Percentiles rank a stretch among this genome's conserved stretches.
Conservation (phyloP, 2,329 filamentous ascomycete genomes). For the Tetracladium maxilliforme region DNA sequence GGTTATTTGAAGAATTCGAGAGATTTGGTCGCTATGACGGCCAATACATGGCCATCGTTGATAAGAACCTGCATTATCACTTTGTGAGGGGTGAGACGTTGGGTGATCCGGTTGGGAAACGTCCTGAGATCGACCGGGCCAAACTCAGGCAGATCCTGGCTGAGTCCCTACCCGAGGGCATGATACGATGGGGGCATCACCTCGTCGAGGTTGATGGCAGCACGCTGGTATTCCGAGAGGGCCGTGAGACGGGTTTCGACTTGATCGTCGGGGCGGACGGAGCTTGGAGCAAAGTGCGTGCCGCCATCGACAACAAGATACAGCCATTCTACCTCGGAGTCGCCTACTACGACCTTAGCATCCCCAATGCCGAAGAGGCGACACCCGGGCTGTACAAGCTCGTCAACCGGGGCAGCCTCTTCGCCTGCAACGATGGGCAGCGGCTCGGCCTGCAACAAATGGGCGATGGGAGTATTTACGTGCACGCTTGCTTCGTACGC, state of each 20-base stretch:
- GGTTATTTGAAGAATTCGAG: conserved; percentile 26
- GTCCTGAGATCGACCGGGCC: conserved; percentile 21
- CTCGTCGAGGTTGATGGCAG: conserved; percentile 11
- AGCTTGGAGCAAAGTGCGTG: conserved; percentile 22
- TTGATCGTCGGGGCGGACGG: conserved; percentile 24
- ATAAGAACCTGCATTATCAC: conserved; percentile 7
- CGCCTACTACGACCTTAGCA: too few species aligned
- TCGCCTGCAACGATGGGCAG: conserved; percentile 25
- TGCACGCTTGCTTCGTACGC: conserved; percentile 13
- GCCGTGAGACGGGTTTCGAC: conserved; percentile 13
- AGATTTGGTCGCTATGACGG: conserved; percentile 24
- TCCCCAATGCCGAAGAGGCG: conserved; percentile 22
- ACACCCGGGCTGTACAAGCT: conserved; percentile 26
- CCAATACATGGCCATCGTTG: conserved; percentile 20
- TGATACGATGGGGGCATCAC: conserved; percentile 19
- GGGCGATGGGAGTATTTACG: conserved; percentile 31
- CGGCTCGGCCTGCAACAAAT: conserved; percentile 26
- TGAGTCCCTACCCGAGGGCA: conserved; percentile 10
- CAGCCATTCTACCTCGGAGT: too few species aligned
- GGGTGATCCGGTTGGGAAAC: too few species aligned
- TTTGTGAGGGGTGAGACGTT: not conserved
- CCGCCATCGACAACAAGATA: conserved; percentile 15
- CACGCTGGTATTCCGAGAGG: conserved; percentile 9
- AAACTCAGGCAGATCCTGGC: conserved; percentile 16
- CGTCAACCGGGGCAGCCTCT: conserved; percentile 31